These are phyloP conservation scores for Didymella keratinophila DNA, from an alignment of 2,329 filamentous ascomycete species.

Conservation along the genomic window DNA sequence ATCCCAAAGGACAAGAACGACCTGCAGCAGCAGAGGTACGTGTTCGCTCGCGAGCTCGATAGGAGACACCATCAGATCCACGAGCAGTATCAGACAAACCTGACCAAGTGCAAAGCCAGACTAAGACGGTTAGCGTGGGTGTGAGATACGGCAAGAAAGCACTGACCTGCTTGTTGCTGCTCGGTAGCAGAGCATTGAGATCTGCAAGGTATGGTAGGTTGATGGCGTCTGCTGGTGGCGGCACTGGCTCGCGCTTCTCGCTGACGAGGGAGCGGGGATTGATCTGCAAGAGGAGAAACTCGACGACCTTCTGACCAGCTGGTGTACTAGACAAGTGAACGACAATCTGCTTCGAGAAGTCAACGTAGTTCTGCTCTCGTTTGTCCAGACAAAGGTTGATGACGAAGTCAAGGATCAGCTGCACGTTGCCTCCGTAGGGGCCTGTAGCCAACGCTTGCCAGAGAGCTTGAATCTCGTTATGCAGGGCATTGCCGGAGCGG, in stretches of 20 bases:
- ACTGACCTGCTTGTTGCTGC: constrained; percentile 44
- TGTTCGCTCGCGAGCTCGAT: constrained; percentile 80
- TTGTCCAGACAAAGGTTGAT: constrained; percentile 92
- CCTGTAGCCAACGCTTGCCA: constrained; percentile 97
- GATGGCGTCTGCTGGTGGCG: constrained; percentile 73
- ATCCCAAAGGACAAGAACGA: constrained; percentile 94
- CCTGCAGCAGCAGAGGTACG: constrained; percentile 85
- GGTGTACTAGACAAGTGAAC: constrained; percentile 90
- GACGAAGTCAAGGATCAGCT: constrained; percentile 93
- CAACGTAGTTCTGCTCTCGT: constrained; percentile 96
- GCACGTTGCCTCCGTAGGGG: constrained; percentile 91
- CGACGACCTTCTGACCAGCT: constrained; percentile 88
- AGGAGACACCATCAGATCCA: constrained; percentile 94
- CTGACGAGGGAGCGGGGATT: constrained; percentile 97
- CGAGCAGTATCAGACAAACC: constrained; percentile 88
- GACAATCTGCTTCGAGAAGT: constrained; percentile 97
- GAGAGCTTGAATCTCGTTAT: constrained; percentile 95
- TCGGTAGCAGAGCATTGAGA: constrained; percentile 38
- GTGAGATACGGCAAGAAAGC: background rate
- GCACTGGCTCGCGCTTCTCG: constrained; percentile 68
- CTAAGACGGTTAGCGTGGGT: constrained; percentile 47
- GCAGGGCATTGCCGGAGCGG: constrained; percentile 83
- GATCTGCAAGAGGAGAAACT: constrained; percentile 90
- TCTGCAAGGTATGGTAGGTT: constrained; percentile 86
- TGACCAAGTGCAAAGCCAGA: constrained; percentile 91